Percentiles rank a stretch among this genome's conserved stretches.
phyloP scores from a whole-genome alignment of 768 basidiomycete species.

The Boletus rubropictus region DNA sequence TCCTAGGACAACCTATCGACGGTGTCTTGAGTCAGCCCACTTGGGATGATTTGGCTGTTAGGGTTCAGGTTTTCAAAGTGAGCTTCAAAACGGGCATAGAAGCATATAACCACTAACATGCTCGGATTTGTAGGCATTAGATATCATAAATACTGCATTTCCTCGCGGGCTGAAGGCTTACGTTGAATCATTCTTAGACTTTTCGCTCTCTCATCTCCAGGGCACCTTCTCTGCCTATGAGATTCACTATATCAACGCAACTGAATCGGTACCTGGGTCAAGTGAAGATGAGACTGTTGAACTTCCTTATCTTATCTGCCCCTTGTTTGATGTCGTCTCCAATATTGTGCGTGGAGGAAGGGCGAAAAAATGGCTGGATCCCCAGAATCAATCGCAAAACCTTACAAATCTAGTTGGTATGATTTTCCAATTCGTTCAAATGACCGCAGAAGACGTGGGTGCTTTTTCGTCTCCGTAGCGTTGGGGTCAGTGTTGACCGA shows the following conservation, averaged over 20 bases:
- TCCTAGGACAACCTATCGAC: slow-evolving; percentile 56
- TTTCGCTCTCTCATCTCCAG: slow-evolving; percentile 55
- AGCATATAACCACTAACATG: slow-evolving; percentile 1
- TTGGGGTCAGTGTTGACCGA: neutral
- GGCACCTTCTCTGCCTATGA: slow-evolving; percentile 54
- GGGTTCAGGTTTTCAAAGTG: slow-evolving; percentile 84
- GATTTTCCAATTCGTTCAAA: slow-evolving; percentile 71
- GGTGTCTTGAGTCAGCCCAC: slow-evolving; percentile 55
- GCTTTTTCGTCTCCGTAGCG: neutral
- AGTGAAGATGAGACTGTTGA: slow-evolving; percentile 75
- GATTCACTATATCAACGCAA: slow-evolving; percentile 54
- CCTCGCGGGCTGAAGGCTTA: slow-evolving; percentile 63
- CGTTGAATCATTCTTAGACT: slow-evolving; percentile 53
- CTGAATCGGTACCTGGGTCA: slow-evolving; percentile 52
- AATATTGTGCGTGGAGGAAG: slow-evolving; percentile 60
- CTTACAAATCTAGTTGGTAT: slow-evolving; percentile 45
- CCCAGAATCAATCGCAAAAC: slow-evolving; percentile 30
- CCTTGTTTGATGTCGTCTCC: slow-evolving; percentile 76
- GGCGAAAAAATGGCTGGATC: slow-evolving; percentile 58
- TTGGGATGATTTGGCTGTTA: slow-evolving; percentile 80
- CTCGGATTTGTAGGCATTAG: slow-evolving; percentile 54
- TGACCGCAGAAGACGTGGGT: slow-evolving; percentile 85
- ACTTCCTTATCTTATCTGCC: slow-evolving; percentile 68
- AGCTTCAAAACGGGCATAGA: slow-evolving; percentile 2
- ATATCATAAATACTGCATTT: slow-evolving; percentile 76